Evolutionary conservation across 169 alveolate genomes (phyloP).

Genomic region (Cryptosporidium sp.): DNA sequence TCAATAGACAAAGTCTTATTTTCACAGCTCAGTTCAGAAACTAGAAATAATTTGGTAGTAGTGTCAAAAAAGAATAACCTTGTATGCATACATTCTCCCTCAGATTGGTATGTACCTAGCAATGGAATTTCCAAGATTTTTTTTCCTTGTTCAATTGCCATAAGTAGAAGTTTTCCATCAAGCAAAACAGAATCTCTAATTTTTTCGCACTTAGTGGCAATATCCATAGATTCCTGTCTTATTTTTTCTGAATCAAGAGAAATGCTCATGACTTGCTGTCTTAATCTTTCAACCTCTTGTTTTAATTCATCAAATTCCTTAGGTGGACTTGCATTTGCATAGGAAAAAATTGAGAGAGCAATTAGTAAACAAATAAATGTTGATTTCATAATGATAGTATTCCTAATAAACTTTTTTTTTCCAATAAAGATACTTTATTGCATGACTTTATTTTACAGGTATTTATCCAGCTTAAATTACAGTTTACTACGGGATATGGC

Average conservation of each 20-base stretch:
- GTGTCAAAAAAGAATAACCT: not conserved
- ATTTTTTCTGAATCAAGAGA: too few relatives aligned
- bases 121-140: not conserved
- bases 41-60: not conserved
- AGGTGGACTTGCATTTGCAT: not conserved
- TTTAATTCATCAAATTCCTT: not conserved
- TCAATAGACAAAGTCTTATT: too few relatives aligned
- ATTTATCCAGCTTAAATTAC: too few relatives aligned
- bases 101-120: not conserved
- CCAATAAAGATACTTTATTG: too few relatives aligned
- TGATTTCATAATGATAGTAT: not conserved
- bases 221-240: too few relatives aligned
- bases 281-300: too few relatives aligned
- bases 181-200: not conserved
- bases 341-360: not conserved
- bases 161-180: not conserved
- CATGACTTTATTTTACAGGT: too few relatives aligned
- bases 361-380: not conserved
- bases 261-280: too few relatives aligned
- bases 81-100: not conserved
- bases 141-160: not conserved
- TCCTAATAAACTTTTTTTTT: too few relatives aligned
- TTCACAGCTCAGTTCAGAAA: not conserved
- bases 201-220: not conserved
- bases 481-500: too few relatives aligned